Evolutionary conservation across 2,329 filamentous ascomycete species (phyloP).

Genomic region (Xylaria sp.): DNA sequence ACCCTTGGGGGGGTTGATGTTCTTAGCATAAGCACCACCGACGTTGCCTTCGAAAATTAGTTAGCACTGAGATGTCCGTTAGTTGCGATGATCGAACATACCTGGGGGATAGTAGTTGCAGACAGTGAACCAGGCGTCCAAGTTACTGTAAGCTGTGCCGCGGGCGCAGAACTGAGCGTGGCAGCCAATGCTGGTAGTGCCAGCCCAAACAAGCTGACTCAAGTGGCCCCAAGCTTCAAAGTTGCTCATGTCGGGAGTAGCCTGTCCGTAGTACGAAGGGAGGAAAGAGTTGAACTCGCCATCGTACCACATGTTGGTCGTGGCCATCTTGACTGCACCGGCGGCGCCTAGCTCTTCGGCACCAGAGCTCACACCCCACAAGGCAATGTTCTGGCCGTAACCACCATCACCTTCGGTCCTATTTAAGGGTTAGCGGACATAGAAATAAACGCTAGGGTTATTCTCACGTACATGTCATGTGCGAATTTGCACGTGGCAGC

Average conservation of each 20-base stretch:
- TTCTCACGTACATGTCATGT: constrained; percentile 77
- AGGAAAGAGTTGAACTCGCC: constrained; percentile 72
- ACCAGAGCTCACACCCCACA: constrained; percentile 59
- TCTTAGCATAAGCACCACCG: constrained; percentile 60
- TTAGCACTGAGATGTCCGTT: constrained; percentile 2
- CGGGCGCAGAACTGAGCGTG: constrained; percentile 64
- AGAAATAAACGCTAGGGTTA: not conserved
- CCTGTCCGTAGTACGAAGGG: constrained; percentile 66
- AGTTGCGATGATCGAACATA: constrained; percentile 57
- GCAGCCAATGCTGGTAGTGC: constrained; percentile 72
- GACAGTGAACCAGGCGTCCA: constrained; percentile 79
- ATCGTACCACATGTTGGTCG: constrained; percentile 91
- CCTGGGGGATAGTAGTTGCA: constrained; percentile 87
- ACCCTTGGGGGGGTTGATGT: constrained; percentile 60
- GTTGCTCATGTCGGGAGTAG: constrained; percentile 68
- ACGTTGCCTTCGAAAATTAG: constrained; percentile 59
- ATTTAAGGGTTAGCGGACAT: constrained; percentile 49
- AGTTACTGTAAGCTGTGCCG: constrained; percentile 58
- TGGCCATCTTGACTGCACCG: constrained; percentile 71
- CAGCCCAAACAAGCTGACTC: constrained; percentile 78
- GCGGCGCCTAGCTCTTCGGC: constrained; percentile 59
- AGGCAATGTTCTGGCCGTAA: constrained; percentile 95
- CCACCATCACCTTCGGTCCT: constrained; percentile 68
- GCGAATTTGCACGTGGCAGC: constrained; percentile 76
- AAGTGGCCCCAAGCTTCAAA: constrained; percentile 80